Percentiles rank a stretch among this genome's conserved stretches.
Conservation (phyloP, 345 rosid genomes). For the Camelina hispida region DNA sequence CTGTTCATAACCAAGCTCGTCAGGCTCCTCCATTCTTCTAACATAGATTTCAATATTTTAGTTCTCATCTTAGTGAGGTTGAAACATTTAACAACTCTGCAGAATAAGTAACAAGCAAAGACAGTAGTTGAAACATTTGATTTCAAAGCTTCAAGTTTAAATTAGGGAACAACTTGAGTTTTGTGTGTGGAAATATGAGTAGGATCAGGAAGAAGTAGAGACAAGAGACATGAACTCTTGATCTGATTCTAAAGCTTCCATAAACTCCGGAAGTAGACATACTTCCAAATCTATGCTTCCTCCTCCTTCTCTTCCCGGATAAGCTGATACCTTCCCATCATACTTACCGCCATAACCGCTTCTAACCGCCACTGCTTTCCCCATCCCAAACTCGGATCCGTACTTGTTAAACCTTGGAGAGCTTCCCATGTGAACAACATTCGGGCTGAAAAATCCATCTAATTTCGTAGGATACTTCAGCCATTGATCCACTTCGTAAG, state of each 20-base stretch:
- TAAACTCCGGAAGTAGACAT: slow-evolving; percentile 57
- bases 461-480: slow-evolving; percentile 42
- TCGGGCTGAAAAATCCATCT: slow-evolving; percentile 34
- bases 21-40: slow-evolving; percentile 26
- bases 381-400: slow-evolving; percentile 74
- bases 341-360: slow-evolving; percentile 69
- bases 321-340: slow-evolving; percentile 65
- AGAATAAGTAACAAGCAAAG: neutral
- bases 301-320: slow-evolving; percentile 71
- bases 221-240: slow-evolving; percentile 53
- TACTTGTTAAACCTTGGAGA: slow-evolving; percentile 82
- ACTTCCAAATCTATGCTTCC: slow-evolving; percentile 76
- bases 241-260: slow-evolving; percentile 69
- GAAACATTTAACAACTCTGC: slow-evolving; percentile 8
- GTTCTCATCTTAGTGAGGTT: slow-evolving; percentile 7
- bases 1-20: slow-evolving; percentile 22
- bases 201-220: slow-evolving; percentile 29
- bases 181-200: neutral
- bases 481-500: slow-evolving; percentile 44
- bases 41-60: slow-evolving; percentile 15
- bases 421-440: slow-evolving; percentile 68
- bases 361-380: slow-evolving; percentile 69
- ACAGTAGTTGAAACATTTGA: slow-evolving; percentile 13
- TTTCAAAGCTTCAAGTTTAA: neutral
- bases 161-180: neutral